Percentiles rank a stretch among this genome's conserved stretches.
These are phyloP conservation scores for Orbilia blumenaviensis DNA, from an alignment of 2,329 filamentous ascomycete genomes.

Conservation along the genomic window DNA sequence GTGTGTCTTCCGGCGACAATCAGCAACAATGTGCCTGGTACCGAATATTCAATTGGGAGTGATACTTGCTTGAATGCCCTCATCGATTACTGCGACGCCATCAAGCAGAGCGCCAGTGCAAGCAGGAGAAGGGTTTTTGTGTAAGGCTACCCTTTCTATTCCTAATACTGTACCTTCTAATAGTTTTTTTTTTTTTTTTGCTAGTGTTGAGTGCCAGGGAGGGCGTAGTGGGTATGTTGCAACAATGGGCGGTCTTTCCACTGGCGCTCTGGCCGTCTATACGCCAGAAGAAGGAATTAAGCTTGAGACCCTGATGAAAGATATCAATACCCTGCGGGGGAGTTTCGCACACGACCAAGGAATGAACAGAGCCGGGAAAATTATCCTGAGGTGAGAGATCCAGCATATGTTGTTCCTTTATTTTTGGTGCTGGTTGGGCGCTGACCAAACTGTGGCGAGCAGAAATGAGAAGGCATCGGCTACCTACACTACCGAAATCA, in stretches of 20 bases:
- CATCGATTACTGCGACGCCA: conserved; percentile 94
- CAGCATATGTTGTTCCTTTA: not conserved
- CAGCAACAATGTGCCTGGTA: conserved; percentile 97
- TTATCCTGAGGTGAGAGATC: conserved; percentile 75
- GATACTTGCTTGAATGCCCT: conserved; percentile 97
- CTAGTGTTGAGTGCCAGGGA: conserved; percentile 89
- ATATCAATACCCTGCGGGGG: conserved; percentile 87
- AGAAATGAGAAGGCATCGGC: conserved; percentile 87
- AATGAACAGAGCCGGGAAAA: conserved; percentile 88
- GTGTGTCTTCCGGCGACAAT: conserved; percentile 93
- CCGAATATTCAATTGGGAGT: conserved; percentile 94
- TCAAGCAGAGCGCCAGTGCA: conserved; percentile 94
- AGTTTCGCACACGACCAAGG: conserved; percentile 87
- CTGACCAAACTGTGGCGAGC: not conserved
- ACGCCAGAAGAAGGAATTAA: conserved; percentile 96
- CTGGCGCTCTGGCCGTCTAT: conserved; percentile 92
- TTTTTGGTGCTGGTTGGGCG: not conserved
- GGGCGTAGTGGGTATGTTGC: conserved; percentile 93
- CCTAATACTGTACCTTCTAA: not conserved
- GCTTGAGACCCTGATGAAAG: conserved; percentile 88
- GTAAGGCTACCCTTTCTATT: conserved; percentile 31
- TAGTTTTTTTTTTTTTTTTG: not conserved
- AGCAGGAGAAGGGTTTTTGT: conserved; percentile 94
- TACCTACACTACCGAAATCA: conserved; percentile 90
- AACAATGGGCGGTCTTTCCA: conserved; percentile 86